Evolutionary conservation across 1,139 yeast species (phyloP).

Genomic region (Kodamaea plutei): DNA sequence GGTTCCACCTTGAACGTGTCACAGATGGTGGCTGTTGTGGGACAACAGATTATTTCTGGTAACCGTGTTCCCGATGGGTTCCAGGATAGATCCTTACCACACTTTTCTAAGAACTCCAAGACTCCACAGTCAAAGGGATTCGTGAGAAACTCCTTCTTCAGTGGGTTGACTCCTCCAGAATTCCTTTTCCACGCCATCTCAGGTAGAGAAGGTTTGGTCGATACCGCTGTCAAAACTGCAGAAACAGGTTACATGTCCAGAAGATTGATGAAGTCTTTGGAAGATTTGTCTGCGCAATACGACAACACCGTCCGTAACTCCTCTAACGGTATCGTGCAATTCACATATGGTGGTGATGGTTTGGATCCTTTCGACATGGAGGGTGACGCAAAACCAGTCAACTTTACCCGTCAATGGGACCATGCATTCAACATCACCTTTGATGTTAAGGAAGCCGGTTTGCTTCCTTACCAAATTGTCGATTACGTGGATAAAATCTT

Average conservation of each 20-base stretch:
- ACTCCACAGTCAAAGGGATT: constrained; percentile 98
- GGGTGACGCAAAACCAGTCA: constrained; percentile 96
- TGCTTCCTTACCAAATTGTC: constrained; percentile 69
- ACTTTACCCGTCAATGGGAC: constrained; percentile 91
- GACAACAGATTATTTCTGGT: constrained; percentile 98
- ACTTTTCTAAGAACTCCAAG: constrained; percentile 91
- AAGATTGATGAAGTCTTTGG: constrained; percentile 95
- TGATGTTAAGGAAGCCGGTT: constrained; percentile 48
- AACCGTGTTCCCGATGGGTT: constrained; percentile 99
- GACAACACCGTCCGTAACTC: constrained; percentile 95
- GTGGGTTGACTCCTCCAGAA: constrained; percentile 95
- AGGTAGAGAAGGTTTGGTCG: constrained; percentile 99
- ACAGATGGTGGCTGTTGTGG: constrained; percentile 99
- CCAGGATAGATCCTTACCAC: constrained; percentile 97
- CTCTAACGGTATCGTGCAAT: constrained; percentile 93
- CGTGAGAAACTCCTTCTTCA: constrained; percentile 90
- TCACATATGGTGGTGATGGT: constrained; percentile 98
- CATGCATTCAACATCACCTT: constrained; percentile 78
- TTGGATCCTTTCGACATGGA: constrained; percentile 98
- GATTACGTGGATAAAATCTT: constrained; percentile 54
- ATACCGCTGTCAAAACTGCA: constrained; percentile 98
- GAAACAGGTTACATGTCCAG: constrained; percentile 99
- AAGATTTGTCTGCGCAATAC: constrained; percentile 90
- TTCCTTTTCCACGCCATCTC: constrained; percentile 98
- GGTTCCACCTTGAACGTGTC: constrained; percentile 98